These are phyloP conservation scores for Elsinoe arachidis DNA, from an alignment of 2,329 filamentous ascomycete species.

Conservation along the genomic window DNA sequence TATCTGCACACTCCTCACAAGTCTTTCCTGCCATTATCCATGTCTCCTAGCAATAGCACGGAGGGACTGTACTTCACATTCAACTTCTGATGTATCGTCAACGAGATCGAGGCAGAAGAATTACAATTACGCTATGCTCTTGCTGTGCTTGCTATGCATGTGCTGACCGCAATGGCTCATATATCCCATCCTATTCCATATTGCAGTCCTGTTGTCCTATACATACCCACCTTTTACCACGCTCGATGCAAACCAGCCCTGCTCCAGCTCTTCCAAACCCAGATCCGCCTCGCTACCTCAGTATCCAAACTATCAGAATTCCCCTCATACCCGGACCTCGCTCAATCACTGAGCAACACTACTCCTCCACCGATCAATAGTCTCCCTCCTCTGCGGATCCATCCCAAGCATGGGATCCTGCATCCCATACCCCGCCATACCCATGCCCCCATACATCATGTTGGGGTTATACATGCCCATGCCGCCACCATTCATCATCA, in stretches of 20 bases:
- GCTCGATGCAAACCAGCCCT: neutral
- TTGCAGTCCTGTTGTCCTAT: neutral
- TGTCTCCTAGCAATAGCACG: too few relatives aligned
- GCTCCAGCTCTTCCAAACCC: neutral
- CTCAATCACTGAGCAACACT: slow-evolving; percentile 25
- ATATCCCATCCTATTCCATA: neutral
- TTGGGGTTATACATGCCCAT: slow-evolving; percentile 10
- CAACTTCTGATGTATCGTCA: neutral
- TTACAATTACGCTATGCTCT: slow-evolving; percentile 5
- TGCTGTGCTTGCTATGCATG: too few relatives aligned
- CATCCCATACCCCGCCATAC: slow-evolving; percentile 16
- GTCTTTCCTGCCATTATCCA: too few relatives aligned
- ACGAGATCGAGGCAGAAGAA: neutral
- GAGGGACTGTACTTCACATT: neutral
- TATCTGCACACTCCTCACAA: neutral
- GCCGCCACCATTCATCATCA: slow-evolving; percentile 11
- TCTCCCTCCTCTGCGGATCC: slow-evolving; percentile 44
- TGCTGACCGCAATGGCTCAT: too few relatives aligned
- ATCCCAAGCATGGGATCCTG: slow-evolving; percentile 27
- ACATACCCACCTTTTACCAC: neutral
- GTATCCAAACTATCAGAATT: too few relatives aligned
- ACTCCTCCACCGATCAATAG: slow-evolving; percentile 54
- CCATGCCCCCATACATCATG: slow-evolving; percentile 17
- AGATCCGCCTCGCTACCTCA: too few relatives aligned
- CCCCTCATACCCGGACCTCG: too few relatives aligned